phyloP scores from a whole-genome alignment of 1,139 yeast species.

The Yamadazyma triangularis region DNA sequence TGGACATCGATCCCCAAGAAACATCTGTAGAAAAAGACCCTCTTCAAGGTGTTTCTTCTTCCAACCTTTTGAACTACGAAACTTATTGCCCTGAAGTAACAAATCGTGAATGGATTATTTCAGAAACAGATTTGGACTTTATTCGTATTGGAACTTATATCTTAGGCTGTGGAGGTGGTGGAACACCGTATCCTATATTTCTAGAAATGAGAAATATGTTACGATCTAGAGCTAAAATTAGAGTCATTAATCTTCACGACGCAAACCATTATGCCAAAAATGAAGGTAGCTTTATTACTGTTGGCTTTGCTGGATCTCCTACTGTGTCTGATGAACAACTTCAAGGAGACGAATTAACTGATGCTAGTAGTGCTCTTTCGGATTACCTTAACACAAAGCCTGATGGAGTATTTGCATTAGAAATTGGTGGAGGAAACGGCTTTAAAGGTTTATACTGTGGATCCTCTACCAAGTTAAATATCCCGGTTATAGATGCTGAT shows the following conservation, averaged over 20 bases:
- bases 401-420: constrained; percentile 30
- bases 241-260: constrained; percentile 29
- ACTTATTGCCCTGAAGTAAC: constrained; percentile 27
- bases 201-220: constrained; percentile 29
- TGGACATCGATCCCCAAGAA: constrained; percentile 5
- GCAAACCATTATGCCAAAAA: constrained; percentile 11
- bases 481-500: constrained; percentile 37
- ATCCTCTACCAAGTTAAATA: constrained; percentile 16
- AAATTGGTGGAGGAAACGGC: constrained; percentile 46
- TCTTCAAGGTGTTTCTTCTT: constrained; percentile 3
- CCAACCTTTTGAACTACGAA: constrained; percentile 19
- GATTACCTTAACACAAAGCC: constrained; percentile 18
- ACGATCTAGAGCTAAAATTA: constrained; percentile 25
- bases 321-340: constrained; percentile 41
- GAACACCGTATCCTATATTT: constrained; percentile 39
- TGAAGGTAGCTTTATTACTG: constrained; percentile 28
- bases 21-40: constrained; percentile 7
- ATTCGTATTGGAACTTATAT: constrained; percentile 40
- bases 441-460: constrained; percentile 22
- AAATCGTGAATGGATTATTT: constrained; percentile 35
- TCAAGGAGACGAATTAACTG: constrained; percentile 29
- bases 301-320: constrained; percentile 44
- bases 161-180: constrained; percentile 50
- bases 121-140: constrained; percentile 36
- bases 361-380: constrained; percentile 25